Percentiles rank a stretch among this genome's conserved stretches.
phyloP scores from a whole-genome alignment of 768 basidiomycete species.

The Stropharia rugosoannulata region DNA sequence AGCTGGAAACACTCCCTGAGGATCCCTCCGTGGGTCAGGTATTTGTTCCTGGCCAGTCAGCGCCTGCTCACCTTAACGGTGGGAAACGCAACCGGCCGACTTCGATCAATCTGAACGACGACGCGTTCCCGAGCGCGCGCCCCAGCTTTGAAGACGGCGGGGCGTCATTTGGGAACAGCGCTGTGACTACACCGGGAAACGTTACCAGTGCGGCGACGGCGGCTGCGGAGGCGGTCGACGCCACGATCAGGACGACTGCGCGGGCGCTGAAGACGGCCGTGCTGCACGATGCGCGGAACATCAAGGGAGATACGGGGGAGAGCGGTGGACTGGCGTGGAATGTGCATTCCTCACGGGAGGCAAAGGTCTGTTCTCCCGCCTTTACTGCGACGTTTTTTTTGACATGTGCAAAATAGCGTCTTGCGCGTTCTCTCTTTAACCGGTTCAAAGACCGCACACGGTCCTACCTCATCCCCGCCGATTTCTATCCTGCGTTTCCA shows the following conservation, averaged over 20 bases:
- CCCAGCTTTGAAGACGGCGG: constrained; percentile 9
- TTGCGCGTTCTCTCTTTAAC: constrained; percentile 66
- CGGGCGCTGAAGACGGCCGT: constrained; percentile 68
- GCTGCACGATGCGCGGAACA: constrained; percentile 74
- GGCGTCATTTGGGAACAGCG: not conserved
- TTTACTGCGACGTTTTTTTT: not conserved
- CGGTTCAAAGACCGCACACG: constrained; percentile 58
- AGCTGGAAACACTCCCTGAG: constrained; percentile 18
- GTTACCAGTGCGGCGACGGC: constrained; percentile 6
- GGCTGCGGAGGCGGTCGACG: constrained; percentile 23
- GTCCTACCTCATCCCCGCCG: constrained; percentile 60
- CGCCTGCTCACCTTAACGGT: constrained; percentile 22
- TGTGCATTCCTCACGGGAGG: constrained; percentile 59
- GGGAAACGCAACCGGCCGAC: constrained; percentile 42
- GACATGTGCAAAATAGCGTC: constrained; percentile 39
- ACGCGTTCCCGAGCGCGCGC: constrained; percentile 16
- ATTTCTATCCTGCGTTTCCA: constrained; percentile 70
- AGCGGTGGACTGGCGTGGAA: constrained; percentile 47
- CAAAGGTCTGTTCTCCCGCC: constrained; percentile 46
- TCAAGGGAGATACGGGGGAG: constrained; percentile 48
- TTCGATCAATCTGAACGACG: constrained; percentile 10
- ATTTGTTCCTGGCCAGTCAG: constrained; percentile 11
- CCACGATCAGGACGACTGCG: constrained; percentile 54
- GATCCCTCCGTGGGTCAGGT: constrained; percentile 9
- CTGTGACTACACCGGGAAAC: not conserved